A percentile compares a stretch with the other conserved stretches of the same genome.
Evolutionary conservation across 1,284 basidiomycete genomes (phyloP).

Genomic region (Pseudozyma pruni): DNA sequence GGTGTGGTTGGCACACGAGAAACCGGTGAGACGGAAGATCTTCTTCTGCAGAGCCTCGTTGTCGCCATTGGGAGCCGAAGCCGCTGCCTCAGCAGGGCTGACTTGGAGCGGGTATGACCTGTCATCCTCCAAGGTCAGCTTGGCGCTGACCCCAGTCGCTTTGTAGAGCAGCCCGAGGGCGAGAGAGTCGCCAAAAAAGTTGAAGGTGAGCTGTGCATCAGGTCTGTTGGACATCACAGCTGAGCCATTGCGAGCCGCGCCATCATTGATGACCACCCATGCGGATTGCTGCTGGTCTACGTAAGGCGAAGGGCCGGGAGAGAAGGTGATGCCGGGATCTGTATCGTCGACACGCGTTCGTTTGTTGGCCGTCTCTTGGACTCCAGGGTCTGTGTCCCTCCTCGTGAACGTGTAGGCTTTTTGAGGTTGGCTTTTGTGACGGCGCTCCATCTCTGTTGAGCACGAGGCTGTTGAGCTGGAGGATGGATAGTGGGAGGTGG

Average conservation of each 20-base stretch:
- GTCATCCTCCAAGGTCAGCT: constrained; percentile 20
- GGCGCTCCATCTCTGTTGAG: not conserved
- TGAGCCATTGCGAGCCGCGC: constrained; percentile 10
- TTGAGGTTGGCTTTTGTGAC: not conserved
- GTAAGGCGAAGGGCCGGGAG: constrained; percentile 18
- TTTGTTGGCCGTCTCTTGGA: not conserved
- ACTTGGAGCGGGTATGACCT: constrained; percentile 7
- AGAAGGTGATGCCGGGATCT: constrained; percentile 16
- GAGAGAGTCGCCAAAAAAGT: constrained; percentile 24
- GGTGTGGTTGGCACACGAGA: constrained; percentile 28
- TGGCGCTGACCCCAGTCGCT: constrained; percentile 3
- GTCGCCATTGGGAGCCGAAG: constrained; percentile 6
- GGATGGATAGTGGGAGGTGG: too few species aligned
- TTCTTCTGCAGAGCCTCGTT: constrained; percentile 23
- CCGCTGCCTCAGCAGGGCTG: constrained; percentile 7
- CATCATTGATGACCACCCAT: constrained; percentile 5
- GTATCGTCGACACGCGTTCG: constrained; percentile 33
- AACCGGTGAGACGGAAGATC: constrained; percentile 4
- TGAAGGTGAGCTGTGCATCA: constrained; percentile 10
- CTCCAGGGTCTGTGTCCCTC: constrained; percentile 3
- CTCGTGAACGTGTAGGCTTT: constrained; percentile 3
- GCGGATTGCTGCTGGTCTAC: not conserved
- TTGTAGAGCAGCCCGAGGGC: constrained; percentile 23
- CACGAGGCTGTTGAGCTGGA: too few species aligned
- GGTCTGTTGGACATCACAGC: constrained; percentile 7